Percentiles rank a stretch among this genome's conserved stretches.
Conservation (phyloP, 257 asterid genomes). For the Ilex aquifolium region DNA sequence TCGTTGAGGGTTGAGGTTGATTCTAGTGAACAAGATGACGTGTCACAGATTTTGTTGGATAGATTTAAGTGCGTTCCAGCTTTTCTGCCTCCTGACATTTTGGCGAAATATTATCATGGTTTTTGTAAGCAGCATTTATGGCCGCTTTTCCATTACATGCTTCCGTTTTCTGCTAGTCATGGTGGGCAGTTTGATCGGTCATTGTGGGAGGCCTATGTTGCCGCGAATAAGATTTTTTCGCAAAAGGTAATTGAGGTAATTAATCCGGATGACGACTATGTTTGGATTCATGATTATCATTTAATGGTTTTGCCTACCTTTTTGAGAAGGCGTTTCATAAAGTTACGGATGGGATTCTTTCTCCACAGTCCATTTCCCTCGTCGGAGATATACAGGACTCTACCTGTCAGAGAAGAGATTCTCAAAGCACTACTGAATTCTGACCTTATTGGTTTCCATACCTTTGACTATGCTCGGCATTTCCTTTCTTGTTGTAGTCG, state of each 20-base stretch:
- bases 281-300: constrained; percentile 55
- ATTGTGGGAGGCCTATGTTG: constrained; percentile 52
- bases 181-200: constrained; percentile 47
- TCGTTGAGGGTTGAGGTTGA: constrained; percentile 44
- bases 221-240: constrained; percentile 45
- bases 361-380: constrained; percentile 53
- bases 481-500: constrained; percentile 51
- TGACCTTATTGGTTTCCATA: constrained; percentile 47
- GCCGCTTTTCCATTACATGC: constrained; percentile 54
- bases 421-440: constrained; percentile 41
- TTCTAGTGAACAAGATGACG: constrained; percentile 47
- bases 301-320: constrained; percentile 50
- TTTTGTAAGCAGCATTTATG: constrained; percentile 50
- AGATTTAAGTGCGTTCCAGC: constrained; percentile 48
- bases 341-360: constrained; percentile 46
- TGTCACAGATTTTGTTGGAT: constrained; percentile 43
- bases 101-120: constrained; percentile 46
- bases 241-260: constrained; percentile 53
- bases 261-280: constrained; percentile 50
- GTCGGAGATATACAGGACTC: constrained; percentile 44
- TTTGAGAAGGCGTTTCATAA: constrained; percentile 40
- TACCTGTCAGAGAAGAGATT: constrained; percentile 50
- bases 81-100: constrained; percentile 36
- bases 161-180: constrained; percentile 46
- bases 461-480: constrained; percentile 48